Evolutionary conservation across 768 basidiomycete genomes (phyloP).

Genomic region (Phylloporus scabripes): DNA sequence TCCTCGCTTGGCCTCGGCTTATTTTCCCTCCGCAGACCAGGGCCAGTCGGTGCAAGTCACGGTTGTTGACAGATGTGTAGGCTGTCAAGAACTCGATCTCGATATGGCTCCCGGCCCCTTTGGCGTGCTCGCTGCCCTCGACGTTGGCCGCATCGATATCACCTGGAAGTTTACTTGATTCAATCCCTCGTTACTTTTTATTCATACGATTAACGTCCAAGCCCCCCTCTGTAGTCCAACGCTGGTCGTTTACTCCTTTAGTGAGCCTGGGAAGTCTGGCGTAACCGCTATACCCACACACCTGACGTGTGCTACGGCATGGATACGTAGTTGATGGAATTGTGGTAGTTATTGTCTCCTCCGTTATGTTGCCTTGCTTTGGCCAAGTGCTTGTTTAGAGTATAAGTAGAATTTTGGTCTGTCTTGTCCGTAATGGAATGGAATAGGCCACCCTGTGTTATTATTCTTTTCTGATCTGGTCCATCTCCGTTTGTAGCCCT

Average conservation of each 20-base stretch:
- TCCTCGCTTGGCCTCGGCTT: neutral
- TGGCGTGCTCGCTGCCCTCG: conserved; percentile 35
- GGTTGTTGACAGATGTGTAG: conserved; percentile 60
- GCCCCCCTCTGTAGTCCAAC: neutral
- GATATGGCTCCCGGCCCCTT: conserved; percentile 65
- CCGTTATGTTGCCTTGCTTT: conserved; percentile 28
- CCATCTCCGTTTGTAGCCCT: conserved; percentile 5
- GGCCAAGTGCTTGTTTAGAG: conserved; percentile 28
- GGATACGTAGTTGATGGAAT: conserved; percentile 29
- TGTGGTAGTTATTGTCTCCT: conserved; percentile 4
- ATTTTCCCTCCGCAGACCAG: conserved; percentile 36
- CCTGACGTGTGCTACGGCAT: conserved; percentile 19
- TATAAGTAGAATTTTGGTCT: conserved; percentile 16
- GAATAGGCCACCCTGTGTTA: neutral
- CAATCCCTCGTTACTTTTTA: conserved; percentile 18
- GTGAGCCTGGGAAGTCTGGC: conserved; percentile 18
- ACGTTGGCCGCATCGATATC: conserved; percentile 50
- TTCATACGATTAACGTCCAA: conserved; percentile 18
- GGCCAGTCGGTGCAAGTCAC: conserved; percentile 45
- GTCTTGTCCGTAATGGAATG: conserved; percentile 8
- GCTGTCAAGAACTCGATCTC: conserved; percentile 46
- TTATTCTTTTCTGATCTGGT: neutral
- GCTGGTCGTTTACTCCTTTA: conserved; percentile 24
- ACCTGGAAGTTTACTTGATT: conserved; percentile 45
- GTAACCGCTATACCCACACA: conserved; percentile 14